Base-by-base conservation (phyloP, 805 yeast species). In the Nakazawaea populi region DNA sequence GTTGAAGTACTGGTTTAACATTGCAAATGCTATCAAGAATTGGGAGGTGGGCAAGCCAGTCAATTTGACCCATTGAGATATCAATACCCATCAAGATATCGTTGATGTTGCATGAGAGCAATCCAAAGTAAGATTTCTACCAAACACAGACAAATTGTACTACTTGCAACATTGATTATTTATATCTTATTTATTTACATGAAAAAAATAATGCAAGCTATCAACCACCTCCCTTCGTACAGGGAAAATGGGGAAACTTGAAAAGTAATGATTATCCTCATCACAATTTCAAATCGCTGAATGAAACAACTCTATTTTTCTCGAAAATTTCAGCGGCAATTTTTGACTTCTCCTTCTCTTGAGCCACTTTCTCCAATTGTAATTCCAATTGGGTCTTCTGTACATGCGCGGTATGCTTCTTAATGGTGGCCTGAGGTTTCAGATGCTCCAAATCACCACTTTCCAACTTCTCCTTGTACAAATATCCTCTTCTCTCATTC, bases 1-100 rank as follows among this genome's bases (percentile, higher is more conserved):
- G 55, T 69, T 92, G 55, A 87, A 87, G 64, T 92, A 90, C 63
- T 90, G 96, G 96, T 73, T 75, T 46, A 91, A 87, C 61, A 80
- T 92, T 35, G 80, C 80, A 46, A 76, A 76, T 40, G 89, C 89
- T 5, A 75, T 90, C 42, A 82, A 79, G 65, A 89, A 85, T 46
- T 85, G 94, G 92, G 85, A 83, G 56, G 80, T 83, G 1, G 89
- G 89, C 24, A 76, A 79, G 60, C 82, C 83, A 4, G 79, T 84
- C 4, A 77, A 73, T 48, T 66, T 85, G 59, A 79, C 85, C n/a
- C 89, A 85, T 61, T 83, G 62, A 66, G 35, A 14, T 14, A 12
- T 31, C 31, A 14, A 31, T 14, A n/a, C 24, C 24, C 24, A 18
- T 18, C 24, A 18, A 18, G 2, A 18, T 18, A 18, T 18, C 24